phyloP scores from a whole-genome alignment of 2,329 filamentous ascomycete genomes.

The Cladosporium cucumerinum region DNA sequence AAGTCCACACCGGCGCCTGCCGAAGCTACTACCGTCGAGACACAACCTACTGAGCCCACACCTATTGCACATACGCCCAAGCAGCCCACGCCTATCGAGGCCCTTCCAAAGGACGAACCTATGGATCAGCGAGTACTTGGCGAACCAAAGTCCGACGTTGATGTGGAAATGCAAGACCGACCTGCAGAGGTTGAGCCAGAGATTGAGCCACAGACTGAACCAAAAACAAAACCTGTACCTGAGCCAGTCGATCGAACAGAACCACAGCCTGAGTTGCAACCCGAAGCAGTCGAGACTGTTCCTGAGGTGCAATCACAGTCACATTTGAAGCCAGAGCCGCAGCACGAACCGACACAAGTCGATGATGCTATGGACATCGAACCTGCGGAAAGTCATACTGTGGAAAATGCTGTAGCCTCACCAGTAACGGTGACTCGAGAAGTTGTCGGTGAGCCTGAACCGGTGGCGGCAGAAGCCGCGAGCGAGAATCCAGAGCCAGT shows the following conservation, averaged over 20 bases:
- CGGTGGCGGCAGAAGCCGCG: background rate
- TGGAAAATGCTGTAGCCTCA: background rate
- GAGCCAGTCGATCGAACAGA: background rate
- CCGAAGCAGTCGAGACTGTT: background rate
- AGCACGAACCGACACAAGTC: background rate
- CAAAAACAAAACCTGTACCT: background rate
- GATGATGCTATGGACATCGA: conserved; percentile 2
- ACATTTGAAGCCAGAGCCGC: background rate
- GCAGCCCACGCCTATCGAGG: background rate
- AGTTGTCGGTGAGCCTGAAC: background rate
- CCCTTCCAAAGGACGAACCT: background rate
- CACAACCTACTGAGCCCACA: background rate
- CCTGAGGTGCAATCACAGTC: background rate
- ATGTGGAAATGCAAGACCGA: conserved; percentile 9
- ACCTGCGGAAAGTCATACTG: background rate
- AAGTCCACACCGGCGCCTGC: conserved; percentile 13
- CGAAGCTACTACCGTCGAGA: background rate
- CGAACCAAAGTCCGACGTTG: background rate
- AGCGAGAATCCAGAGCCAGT: background rate
- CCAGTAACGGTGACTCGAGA: background rate
- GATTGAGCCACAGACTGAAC: background rate
- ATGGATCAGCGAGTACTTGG: background rate
- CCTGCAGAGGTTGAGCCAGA: conserved; percentile 1
- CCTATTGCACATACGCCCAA: background rate
- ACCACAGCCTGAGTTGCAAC: background rate